These are phyloP conservation scores for Cladophialophora bantiana DNA, from an alignment of 2,329 filamentous ascomycete species.

Conservation along the genomic window DNA sequence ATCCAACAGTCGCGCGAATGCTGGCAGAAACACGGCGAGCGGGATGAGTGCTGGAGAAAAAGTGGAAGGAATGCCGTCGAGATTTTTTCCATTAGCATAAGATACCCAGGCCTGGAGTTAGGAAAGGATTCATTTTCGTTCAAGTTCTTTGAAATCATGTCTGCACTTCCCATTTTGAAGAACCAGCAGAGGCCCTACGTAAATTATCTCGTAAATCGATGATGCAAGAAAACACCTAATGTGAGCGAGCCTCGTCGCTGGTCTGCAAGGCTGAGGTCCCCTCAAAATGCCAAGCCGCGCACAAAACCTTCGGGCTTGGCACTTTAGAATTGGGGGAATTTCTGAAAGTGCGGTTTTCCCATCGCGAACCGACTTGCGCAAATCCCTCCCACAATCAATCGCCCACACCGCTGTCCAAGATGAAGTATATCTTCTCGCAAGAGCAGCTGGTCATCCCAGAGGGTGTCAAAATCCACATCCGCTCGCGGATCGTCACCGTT, in stretches of 20 bases:
- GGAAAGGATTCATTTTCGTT: neutral
- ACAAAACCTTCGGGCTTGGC: constrained; percentile 18
- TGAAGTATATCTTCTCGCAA: constrained; percentile 99
- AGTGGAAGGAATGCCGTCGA: neutral
- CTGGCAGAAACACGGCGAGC: constrained; percentile 31
- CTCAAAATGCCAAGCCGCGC: constrained; percentile 7
- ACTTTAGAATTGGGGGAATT: constrained; percentile 12
- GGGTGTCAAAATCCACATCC: constrained; percentile 97
- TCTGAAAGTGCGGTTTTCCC: constrained; percentile 8
- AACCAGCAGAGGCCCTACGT: neutral
- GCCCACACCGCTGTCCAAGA: constrained; percentile 68
- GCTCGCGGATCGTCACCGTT: constrained; percentile 94
- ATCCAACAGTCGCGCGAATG: constrained; percentile 56
- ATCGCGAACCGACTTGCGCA: constrained; percentile 11
- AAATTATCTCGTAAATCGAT: neutral
- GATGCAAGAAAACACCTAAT: neutral
- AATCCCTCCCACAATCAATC: constrained; percentile 35
- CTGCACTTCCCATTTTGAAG: neutral
- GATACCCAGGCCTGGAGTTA: constrained; percentile 38
- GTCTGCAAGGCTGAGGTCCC: constrained; percentile 10
- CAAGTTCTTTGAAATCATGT: neutral
- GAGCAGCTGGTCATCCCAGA: constrained; percentile 95
- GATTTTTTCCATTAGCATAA: constrained; percentile 26
- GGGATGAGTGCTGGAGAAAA: constrained; percentile 12
- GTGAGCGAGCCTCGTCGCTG: neutral